Evolutionary conservation across 2,329 filamentous ascomycete species (phyloP).

Genomic region (Colletotrichum somersetense): DNA sequence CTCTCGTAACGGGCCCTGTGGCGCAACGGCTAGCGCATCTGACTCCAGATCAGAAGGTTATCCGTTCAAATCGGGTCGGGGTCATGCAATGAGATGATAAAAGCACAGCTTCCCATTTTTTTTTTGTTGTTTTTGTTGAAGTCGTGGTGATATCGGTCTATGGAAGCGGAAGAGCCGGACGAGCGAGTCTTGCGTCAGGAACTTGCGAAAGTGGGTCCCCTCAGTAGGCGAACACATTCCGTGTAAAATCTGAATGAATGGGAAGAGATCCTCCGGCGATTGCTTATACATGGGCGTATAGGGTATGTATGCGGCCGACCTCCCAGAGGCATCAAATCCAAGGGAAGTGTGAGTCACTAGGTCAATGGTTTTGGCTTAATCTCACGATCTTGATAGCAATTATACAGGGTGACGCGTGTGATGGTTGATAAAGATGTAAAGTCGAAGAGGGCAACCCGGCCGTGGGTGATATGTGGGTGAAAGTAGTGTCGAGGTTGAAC

Average conservation of each 20-base stretch:
- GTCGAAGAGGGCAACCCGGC: too few species aligned
- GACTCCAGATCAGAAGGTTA: conserved; percentile 27
- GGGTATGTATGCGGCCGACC: too few species aligned
- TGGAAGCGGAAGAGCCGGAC: neutral
- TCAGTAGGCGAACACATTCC: neutral
- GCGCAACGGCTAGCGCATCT: conserved; percentile 16
- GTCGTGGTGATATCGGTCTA: neutral
- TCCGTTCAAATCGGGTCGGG: conserved; percentile 19
- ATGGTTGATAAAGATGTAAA: too few species aligned
- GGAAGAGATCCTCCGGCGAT: neutral
- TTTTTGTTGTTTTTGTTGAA: neutral
- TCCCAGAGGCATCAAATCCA: too few species aligned
- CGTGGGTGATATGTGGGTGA: too few species aligned
- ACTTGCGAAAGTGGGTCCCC: neutral
- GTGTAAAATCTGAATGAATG: neutral
- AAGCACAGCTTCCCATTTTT: neutral
- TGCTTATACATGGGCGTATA: neutral
- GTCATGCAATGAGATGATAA: neutral
- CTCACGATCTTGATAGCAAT: too few species aligned
- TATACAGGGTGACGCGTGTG: too few species aligned
- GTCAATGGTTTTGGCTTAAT: too few species aligned
- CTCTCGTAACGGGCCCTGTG: neutral
- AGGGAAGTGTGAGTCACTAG: too few species aligned
- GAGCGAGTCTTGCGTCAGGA: neutral
- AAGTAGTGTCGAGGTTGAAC: too few species aligned